A percentile compares a stretch with the other conserved stretches of the same genome.
Conservation (phyloP, 495 filamentous ascomycete species). For the Penicillium ucsense region DNA sequence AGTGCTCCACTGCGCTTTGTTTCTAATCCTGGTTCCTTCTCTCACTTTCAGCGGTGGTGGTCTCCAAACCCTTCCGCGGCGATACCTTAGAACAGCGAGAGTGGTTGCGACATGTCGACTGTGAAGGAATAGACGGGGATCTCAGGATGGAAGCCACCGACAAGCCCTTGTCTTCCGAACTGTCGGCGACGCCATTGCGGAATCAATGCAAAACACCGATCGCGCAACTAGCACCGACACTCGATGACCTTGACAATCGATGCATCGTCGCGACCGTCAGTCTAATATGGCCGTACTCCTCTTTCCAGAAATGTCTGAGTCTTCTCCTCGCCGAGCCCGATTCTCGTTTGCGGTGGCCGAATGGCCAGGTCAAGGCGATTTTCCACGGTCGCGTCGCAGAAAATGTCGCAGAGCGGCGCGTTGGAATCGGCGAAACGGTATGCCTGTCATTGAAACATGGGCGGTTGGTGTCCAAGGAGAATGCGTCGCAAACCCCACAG, state of each 20-base stretch:
- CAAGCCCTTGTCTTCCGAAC: conserved; percentile 13
- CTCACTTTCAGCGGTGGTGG: background rate
- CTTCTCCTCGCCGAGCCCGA: conserved; percentile 80
- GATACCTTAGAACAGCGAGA: background rate
- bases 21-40: background rate
- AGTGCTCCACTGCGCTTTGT: background rate
- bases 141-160: conserved; percentile 28
- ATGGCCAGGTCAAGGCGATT: conserved; percentile 74
- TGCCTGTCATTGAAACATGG: conserved; percentile 57
- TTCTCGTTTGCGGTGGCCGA: conserved; percentile 65
- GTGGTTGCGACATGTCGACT: conserved; percentile 5
- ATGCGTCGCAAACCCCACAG: conserved; percentile 47
- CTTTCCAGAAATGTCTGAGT: conserved; percentile 57
- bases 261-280: conserved; percentile 62
- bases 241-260: conserved; percentile 19
- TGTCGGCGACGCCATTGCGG: conserved; percentile 15
- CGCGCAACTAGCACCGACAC: conserved; percentile 53
- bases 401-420: conserved; percentile 49
- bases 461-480: conserved; percentile 43
- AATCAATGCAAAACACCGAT: conserved; percentile 44
- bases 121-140: conserved; percentile 12
- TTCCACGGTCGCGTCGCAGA: conserved; percentile 67
- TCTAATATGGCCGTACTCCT: conserved; percentile 87
- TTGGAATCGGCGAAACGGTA: conserved; percentile 72
- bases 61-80: background rate